Percentiles rank a stretch among this genome's conserved stretches.
These are phyloP conservation scores for Nitzschia sp. DNA, from an alignment of 108 stramenopile genomes.

Conservation along the genomic window DNA sequence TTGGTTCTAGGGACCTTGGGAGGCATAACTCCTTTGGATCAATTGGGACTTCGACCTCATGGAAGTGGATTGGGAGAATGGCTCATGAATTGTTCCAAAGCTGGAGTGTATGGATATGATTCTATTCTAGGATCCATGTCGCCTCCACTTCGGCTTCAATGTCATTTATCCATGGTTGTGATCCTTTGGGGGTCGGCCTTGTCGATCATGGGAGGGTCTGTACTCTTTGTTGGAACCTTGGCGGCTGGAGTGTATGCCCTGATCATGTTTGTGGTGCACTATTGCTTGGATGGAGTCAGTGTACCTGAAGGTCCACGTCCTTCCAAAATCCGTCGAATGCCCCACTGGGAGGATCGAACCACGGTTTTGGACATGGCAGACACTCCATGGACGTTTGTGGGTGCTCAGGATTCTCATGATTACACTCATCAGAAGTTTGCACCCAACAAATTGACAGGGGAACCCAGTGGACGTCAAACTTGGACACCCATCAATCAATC, in stretches of 20 bases:
- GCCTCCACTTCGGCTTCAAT: conserved; percentile 47
- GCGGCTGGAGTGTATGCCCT: conserved; percentile 14
- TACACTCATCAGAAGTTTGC: conserved; percentile 45
- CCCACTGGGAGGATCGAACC: conserved; percentile 54
- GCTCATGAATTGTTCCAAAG: conserved; percentile 16
- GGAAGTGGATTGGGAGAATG: conserved; percentile 29
- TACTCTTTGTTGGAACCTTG: not conserved
- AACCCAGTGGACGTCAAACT: conserved; percentile 75
- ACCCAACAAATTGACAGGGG: conserved; percentile 55
- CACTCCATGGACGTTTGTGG: conserved; percentile 60
- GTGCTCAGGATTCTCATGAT: conserved; percentile 71
- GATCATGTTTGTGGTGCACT: conserved; percentile 24
- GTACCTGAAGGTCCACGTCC: conserved; percentile 75
- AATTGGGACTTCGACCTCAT: conserved; percentile 29
- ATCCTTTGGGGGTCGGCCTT: conserved; percentile 30
- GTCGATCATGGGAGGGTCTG: conserved; percentile 8
- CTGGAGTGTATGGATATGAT: conserved; percentile 73
- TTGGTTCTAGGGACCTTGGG: conserved; percentile 16
- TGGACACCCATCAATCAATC: conserved; percentile 44
- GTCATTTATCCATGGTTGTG: conserved; percentile 31
- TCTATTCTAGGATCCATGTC: conserved; percentile 62
- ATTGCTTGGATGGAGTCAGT: conserved; percentile 55
- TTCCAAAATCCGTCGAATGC: conserved; percentile 64
- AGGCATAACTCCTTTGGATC: conserved; percentile 1
- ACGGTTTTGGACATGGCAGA: conserved; percentile 1